Base-by-base conservation (phyloP, 192 early-diverging fungal genomes). In the Podila clonocystis region DNA sequence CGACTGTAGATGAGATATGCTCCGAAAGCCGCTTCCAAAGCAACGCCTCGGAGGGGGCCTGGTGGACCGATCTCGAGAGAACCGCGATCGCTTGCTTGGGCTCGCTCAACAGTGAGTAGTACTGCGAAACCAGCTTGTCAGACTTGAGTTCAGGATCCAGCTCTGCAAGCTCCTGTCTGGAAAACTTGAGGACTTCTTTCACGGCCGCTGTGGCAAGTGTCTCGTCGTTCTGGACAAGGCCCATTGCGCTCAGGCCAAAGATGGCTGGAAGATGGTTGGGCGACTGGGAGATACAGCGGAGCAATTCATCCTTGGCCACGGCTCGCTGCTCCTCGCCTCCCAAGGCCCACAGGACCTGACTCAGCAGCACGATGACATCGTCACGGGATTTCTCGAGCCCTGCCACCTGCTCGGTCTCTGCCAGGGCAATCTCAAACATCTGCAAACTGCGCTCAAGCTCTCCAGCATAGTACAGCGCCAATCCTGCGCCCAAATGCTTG, bases 311-410 rank as follows among this genome's bases (percentile, higher is more conserved):
- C 72, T 94, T 93, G 33, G 95, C 95, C 38, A 96, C 82, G 7
- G 76, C 84, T 19, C 91, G 80, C 68, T 97, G 95, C 67, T 94
- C 92, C 31, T 87, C 86, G 7, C 89, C 90, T 34, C 94, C 95
- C 34, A 98, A 82, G 2, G 95, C 95, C 93, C 95, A 97, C 60
- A 98, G 86, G 0, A 97, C 96, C 82, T 96, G 93, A 60, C 91
- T 91, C 65, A 98, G 74, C 58, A 95, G 68, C 4, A 97, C 86
- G 12, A 92, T 85, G 3, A 94, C 90, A 45, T 91, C 87, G 50
- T 92, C 89, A 2, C 88, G 87, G 68, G 90, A 76, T 22, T 79
- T 83, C n/a, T 83, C 68, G 58, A 83, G 77, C 15, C 78, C 74
- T 29, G 30, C 65, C 11, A 69, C 62, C 28, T 85, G 82, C 45